phyloP scores from a whole-genome alignment of 805 yeast genomes.

The Nakazawaea populi region DNA sequence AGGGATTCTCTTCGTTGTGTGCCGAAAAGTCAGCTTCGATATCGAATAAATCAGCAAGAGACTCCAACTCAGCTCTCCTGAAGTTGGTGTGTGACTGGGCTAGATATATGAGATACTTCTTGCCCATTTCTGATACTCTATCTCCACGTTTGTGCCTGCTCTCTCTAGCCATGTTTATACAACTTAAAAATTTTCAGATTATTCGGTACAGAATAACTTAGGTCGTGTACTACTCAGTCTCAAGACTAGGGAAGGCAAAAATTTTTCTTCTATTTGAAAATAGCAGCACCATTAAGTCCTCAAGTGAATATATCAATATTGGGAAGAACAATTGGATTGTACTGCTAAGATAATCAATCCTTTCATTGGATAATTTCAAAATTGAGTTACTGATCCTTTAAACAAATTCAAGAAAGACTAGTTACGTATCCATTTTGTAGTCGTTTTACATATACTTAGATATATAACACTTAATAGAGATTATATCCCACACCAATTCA shows the following conservation, averaged over 20 bases:
- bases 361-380: too few relatives aligned
- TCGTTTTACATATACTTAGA: neutral
- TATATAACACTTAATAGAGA: neutral
- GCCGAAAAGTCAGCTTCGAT: constrained; percentile 53
- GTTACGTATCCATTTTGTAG: neutral
- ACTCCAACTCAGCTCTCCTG: constrained; percentile 75
- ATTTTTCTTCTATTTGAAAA: too few relatives aligned
- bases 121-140: constrained; percentile 25
- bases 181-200: neutral
- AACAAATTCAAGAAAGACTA: neutral
- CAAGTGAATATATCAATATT: too few relatives aligned
- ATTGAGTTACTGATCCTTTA: too few relatives aligned
- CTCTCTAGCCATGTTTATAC: neutral
- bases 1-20: constrained; percentile 62
- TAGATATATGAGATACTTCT: constrained; percentile 68
- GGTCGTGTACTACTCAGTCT: neutral
- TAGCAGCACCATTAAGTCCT: neutral
- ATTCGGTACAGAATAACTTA: too few relatives aligned
- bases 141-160: too few relatives aligned
- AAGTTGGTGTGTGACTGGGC: constrained; percentile 82
- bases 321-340: too few relatives aligned
- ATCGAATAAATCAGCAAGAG: constrained; percentile 63
- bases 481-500: neutral
- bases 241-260: neutral
- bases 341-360: too few relatives aligned